Base-by-base conservation (phyloP, 345 rosid genomes). In the Camelina sativa region DNA sequence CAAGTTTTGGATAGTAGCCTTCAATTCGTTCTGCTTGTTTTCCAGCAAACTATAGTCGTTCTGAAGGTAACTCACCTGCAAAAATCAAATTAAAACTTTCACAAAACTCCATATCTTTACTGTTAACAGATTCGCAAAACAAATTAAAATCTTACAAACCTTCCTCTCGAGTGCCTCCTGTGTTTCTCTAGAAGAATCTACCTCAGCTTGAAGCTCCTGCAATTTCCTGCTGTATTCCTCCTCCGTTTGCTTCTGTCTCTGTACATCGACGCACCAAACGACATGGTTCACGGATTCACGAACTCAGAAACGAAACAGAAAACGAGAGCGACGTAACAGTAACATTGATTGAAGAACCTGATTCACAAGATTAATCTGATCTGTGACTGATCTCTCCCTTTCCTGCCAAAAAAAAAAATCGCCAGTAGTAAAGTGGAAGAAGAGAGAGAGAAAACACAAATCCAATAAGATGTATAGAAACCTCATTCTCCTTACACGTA, bases 211-310 rank as follows among this genome's bases (percentile, higher is more conserved):
- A 65, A 90, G 60, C 74, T 92, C 94, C 79, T 80, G 90, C 73
- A 87, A 58, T 74, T 69, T 80, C 68, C 83, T 73, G 56, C 78
- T 79, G 67, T 72, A 81, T 63, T 88, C 96, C 85, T 87, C 98
- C 67, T 87, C 98, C 23, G 76, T 73, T 73, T 87, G 86, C 84
- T 86, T 90, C 69, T 85, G 94, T 65, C 81, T 90, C 95, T 92
- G 88, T 20, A 67, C 8, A 46, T 46, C 77, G 69, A 71, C 73
- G 57, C 76, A 73, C 62, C 58, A 48, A 25, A 13, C 17, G 46
- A 34, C 9, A 56, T 3, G 54, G 54, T 46, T 23, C 43, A 51
- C 41, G 10, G 56, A 47, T 65, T 28, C 37, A 38, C 54, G n/a
- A 47, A 47, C 62, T 61, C 41, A 34, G 58, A 65, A 17, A 34